phyloP scores from a whole-genome alignment of 768 basidiomycete genomes.

The Podaxis sp. region DNA sequence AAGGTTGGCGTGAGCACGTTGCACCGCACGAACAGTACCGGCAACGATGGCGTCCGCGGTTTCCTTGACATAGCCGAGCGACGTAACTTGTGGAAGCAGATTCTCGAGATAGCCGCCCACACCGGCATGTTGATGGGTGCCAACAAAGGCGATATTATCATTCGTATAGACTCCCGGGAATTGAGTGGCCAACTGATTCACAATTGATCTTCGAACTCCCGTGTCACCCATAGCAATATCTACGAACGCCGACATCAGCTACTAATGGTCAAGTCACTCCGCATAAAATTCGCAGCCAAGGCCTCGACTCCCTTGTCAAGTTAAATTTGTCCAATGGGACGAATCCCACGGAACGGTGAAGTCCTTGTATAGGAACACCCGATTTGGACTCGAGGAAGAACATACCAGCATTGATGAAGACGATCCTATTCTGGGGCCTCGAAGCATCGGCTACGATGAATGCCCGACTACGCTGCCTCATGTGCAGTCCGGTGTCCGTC shows the following conservation, averaged over 20 bases:
- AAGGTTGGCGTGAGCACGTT: constrained; percentile 62
- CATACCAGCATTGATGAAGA: constrained; percentile 76
- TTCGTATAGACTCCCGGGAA: constrained; percentile 67
- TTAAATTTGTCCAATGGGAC: not conserved
- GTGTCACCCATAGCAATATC: constrained; percentile 85
- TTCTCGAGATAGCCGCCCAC: constrained; percentile 81
- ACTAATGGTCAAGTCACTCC: not conserved
- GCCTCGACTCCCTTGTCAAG: not conserved
- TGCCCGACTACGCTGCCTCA: constrained; percentile 76
- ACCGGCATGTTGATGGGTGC: constrained; percentile 75
- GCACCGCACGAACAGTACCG: constrained; percentile 68
- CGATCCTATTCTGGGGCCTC: constrained; percentile 54
- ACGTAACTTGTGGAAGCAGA: constrained; percentile 72
- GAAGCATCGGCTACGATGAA: constrained; percentile 69
- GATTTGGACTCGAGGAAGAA: constrained; percentile 7
- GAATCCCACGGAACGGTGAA: constrained; percentile 1
- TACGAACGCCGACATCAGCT: constrained; percentile 20
- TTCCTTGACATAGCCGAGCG: constrained; percentile 70
- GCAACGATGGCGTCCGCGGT: constrained; percentile 70
- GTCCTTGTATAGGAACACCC: not conserved
- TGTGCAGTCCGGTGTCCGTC: constrained; percentile 72
- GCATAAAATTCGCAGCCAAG: not conserved
- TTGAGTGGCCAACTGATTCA: constrained; percentile 49
- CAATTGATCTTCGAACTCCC: constrained; percentile 68
- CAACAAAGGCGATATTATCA: constrained; percentile 72